Base-by-base conservation (phyloP, 805 yeast genomes). In the Ogataea pilisensis region DNA sequence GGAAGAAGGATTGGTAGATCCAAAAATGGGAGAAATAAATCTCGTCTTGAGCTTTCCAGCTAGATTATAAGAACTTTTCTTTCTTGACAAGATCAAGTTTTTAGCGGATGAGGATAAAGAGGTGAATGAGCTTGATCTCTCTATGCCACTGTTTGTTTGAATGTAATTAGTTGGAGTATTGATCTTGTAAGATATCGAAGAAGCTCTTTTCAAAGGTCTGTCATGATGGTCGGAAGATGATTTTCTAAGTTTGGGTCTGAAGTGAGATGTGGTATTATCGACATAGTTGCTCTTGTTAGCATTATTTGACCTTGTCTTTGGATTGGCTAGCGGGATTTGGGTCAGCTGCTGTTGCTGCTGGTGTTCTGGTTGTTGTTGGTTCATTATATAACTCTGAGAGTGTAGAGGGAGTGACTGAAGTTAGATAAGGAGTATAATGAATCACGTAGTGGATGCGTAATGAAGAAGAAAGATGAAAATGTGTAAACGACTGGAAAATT, bases 1-100 rank as follows among this genome's bases (percentile, higher is more conserved):
- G 50, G 63, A 62, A 51, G 59, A 64, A 60, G 68, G 65, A 57
- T 20, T 5, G 7, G 56, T 24, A 22, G 44, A 5, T 6, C 14
- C 33, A 60, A 54, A 66, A 55, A 66, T 22, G 4, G 55, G 48
- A 4, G 38, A 40, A 18, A 42, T 39, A n/a, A 53, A 35, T 31
- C 50, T 39, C 20, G 45, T 44, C 34, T 45, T 48, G 8, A 46
- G 26, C 27, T 39, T 45, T 20, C 46, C 43, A 4, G 46, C 32
- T 2, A 49, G 13, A 25, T 36, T 47, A 24, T 35, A 31, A 12
- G 46, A 42, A 14, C 44, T 42, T 16, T 35, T 43, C 28, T 42
- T 45, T 31, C 56, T 44, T 5, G 48, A 39, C n/a, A 48, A 22
- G 11, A 43, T 42, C 20, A 34, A 36, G 3, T 41, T 49, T 37